Base-by-base conservation (phyloP, 148 eudicot genomes). In the Cornus suecica region DNA sequence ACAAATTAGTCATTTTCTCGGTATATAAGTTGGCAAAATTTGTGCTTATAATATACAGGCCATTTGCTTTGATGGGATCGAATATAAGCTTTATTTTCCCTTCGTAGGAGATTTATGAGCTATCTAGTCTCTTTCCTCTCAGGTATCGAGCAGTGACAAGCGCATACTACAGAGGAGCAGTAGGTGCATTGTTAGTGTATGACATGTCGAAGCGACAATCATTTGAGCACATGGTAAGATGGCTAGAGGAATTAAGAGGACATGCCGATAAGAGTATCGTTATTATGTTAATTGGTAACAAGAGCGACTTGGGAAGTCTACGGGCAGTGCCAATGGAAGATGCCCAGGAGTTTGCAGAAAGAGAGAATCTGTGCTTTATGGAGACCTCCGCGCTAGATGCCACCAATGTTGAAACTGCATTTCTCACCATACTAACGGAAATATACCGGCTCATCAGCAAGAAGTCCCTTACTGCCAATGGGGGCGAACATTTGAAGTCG, bases 161-260 rank as follows among this genome's bases (percentile, higher is more conserved):
- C 74, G 86, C 86, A 65, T 83, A 83, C 74, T 83, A 83, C 83
- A 68, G 86, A 83, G 86, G 86, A 11, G 86, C 86, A 65, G 86
- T 83, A 2, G 86, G 86, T 37, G 86, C 86, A 31, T 80, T 83
- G 86, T 18, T 83, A 62, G 86, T 83, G 24, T 83, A 83, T 51
- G 86, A 83, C 69, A 83, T 83, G 82, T 79, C 85, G 32, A 82
- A 82, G 77, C 82, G 82, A 52, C 85, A 78, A 75, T 75, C 85
- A 67, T 82, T 82, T 29, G 82, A 82, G 48, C 85, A 82, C 74
- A 82, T 82, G 10, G 79, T 79, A 48, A 75, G 85, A 75, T 82
- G 85, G 85, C 79, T 82, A 37, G 85, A 82, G 16, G 85, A 82
- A 52, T 48, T 82, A 45, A 82, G 82, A 51, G 79, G 79, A 42